These are phyloP conservation scores for Atalantia buxifolia DNA, from an alignment of 345 rosid species.

Conservation along the genomic window DNA sequence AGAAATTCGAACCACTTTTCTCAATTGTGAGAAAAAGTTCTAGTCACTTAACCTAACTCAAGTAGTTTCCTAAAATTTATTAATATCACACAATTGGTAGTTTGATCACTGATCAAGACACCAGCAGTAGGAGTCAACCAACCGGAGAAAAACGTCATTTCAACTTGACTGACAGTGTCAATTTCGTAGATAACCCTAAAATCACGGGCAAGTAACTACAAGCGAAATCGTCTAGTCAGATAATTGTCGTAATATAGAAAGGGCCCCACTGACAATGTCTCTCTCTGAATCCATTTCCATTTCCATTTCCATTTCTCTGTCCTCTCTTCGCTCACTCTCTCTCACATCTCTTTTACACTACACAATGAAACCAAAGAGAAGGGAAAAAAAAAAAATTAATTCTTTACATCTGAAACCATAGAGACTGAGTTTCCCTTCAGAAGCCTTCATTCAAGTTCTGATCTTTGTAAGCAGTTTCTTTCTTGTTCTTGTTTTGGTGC, in stretches of 20 bases:
- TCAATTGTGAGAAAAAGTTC: too few species aligned
- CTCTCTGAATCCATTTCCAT: not conserved
- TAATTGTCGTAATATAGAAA: not conserved
- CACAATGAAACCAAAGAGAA: not conserved
- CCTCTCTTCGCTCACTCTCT: not conserved
- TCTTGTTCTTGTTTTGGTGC: not conserved
- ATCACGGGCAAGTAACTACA: constrained; percentile 3
- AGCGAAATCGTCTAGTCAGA: not conserved
- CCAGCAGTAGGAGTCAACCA: not conserved
- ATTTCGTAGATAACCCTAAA: constrained; percentile 24
- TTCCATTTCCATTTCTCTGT: not conserved
- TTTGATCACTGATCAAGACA: not conserved
- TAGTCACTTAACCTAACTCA: too few species aligned
- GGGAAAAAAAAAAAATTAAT: not conserved
- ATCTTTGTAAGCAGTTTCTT: constrained; percentile 2
- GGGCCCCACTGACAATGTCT: constrained; percentile 24
- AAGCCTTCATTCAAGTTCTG: constrained; percentile 2
- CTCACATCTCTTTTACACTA: not conserved
- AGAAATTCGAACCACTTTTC: too few species aligned
- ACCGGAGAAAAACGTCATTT: not conserved
- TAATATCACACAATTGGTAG: too few species aligned
- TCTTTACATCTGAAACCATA: constrained; percentile 14
- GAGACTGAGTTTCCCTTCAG: not conserved
- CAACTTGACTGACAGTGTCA: constrained; percentile 13
- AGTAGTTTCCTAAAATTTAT: too few species aligned